Evolutionary conservation across 441 rosid genomes (phyloP), one percentile per base, ranked within the genome.

Genomic region (Croton setiger): DNA sequence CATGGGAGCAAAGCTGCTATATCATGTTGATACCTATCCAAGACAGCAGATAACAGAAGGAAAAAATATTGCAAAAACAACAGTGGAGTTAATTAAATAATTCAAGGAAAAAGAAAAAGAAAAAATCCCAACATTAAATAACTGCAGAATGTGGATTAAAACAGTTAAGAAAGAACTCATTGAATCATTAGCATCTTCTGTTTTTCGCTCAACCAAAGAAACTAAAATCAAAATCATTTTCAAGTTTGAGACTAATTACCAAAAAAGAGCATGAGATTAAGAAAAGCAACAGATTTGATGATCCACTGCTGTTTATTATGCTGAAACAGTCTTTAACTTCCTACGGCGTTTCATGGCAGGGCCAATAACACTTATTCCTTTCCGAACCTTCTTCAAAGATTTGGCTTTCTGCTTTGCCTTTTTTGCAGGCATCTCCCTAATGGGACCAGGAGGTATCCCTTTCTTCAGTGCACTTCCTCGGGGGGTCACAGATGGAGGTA

Each of bases 391-490:
- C 77, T 81, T 87, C 64, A 67, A 23, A 2, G 92, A 67, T 72
- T 84, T 92, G 0, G 70, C 77, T 77, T 85, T 86, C 79, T 75
- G 86, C 76, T 82, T 87, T 13, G 72, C 78, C 80, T 73, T 89
- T 77, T 83, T 93, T 41, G 59, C 74, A 56, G 90, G 68, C 76
- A 85, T 63, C 78, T 87, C 97, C 75, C 80, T 83, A 54, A 92
- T 68, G 45, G 99, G 99, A 74, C 99, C 99, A 4, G 99, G 87
- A 33, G 91, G 85, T 54, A 94, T 54, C 21, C 98, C 98, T 79
- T 88, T 74, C 87, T 94, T 94, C 27, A 94, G 91, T 39, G 98
- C 98, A 83, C 98, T 94, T 76, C 98, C 98, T 77, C 98, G 82
- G 15, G 98, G 98, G 18, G 96, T 90, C 70, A 84, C 90, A 69